These are phyloP conservation scores for Oryza meyeriana DNA, from an alignment of 176 grass and related monocot genomes.

Conservation along the genomic window DNA sequence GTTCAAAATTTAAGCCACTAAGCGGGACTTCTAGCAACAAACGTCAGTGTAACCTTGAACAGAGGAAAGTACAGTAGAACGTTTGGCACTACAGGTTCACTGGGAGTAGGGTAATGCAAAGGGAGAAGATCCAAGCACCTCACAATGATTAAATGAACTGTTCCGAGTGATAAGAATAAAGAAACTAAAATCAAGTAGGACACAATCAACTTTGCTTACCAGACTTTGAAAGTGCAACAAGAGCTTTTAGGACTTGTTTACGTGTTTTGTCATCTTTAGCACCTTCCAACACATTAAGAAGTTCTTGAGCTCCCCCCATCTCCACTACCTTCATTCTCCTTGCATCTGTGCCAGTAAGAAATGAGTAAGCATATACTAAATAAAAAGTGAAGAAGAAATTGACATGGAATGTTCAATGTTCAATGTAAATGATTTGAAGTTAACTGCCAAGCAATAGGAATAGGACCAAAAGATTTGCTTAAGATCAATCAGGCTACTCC, in stretches of 20 bases:
- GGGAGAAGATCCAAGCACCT: not conserved
- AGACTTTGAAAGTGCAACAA: slow-evolving; percentile 70
- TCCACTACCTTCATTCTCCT: slow-evolving; percentile 96
- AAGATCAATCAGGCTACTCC: not conserved
- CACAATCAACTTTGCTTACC: slow-evolving; percentile 36
- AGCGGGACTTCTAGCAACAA: not conserved
- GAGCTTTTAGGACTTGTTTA: slow-evolving; percentile 74
- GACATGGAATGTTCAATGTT: not conserved
- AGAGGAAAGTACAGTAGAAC: not conserved
- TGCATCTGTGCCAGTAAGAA: slow-evolving; percentile 44
- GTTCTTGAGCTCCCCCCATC: slow-evolving; percentile 79
- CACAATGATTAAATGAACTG: not conserved
- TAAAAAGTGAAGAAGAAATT: not conserved
- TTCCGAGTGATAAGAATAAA: not conserved
- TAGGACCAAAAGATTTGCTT: not conserved
- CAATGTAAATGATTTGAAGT: not conserved
- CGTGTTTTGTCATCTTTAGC: slow-evolving; percentile 94
- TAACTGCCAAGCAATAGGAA: not conserved
- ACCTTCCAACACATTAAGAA: slow-evolving; percentile 73
- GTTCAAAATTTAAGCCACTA: slow-evolving; percentile 13
- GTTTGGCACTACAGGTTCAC: not conserved
- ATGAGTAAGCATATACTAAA: slow-evolving; percentile 17
- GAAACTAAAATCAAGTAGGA: slow-evolving; percentile 15
- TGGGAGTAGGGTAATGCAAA: not conserved
- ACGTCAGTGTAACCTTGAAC: not conserved